Conservation (phyloP, 2,329 filamentous ascomycete genomes). For the Metarhizium sp. region DNA sequence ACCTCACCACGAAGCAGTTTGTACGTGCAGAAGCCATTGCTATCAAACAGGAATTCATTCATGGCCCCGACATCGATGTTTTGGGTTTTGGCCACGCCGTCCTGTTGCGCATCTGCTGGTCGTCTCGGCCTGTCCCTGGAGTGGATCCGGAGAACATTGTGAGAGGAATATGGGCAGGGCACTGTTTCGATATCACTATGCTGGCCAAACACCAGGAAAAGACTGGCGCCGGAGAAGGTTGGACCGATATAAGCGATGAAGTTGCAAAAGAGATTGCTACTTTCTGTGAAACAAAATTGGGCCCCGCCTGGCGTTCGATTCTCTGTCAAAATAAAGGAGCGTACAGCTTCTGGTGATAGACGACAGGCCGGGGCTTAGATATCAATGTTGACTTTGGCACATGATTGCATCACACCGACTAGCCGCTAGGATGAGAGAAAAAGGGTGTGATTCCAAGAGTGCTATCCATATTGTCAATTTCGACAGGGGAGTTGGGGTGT, state of each 20-base stretch:
- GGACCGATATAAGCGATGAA: constrained; percentile 5
- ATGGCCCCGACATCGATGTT: constrained; percentile 3
- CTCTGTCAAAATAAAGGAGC: too few species aligned
- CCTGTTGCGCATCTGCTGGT: constrained; percentile 8
- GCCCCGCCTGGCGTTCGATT: background rate
- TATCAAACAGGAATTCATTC: constrained; percentile 3
- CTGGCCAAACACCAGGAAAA: background rate
- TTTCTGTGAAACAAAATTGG: background rate
- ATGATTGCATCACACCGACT: too few species aligned
- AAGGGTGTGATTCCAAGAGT: too few species aligned
- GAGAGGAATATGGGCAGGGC: constrained; percentile 7
- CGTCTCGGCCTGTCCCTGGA: background rate
- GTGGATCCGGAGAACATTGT: too few species aligned
- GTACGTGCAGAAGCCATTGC: constrained; percentile 9
- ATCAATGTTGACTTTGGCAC: too few species aligned
- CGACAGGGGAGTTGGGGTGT: too few species aligned
- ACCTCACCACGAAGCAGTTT: constrained; percentile 6
- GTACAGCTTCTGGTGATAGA: too few species aligned
- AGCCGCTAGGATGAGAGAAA: too few species aligned
- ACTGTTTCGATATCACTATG: constrained; percentile 7
- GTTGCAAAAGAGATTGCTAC: background rate
- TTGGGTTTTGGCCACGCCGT: constrained; percentile 7
- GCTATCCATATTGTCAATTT: too few species aligned
- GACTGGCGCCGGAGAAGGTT: background rate
- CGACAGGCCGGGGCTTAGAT: too few species aligned